Evolutionary conservation across 495 filamentous ascomycete genomes (phyloP).

Genomic region (Diplogelasinospora grovesii): DNA sequence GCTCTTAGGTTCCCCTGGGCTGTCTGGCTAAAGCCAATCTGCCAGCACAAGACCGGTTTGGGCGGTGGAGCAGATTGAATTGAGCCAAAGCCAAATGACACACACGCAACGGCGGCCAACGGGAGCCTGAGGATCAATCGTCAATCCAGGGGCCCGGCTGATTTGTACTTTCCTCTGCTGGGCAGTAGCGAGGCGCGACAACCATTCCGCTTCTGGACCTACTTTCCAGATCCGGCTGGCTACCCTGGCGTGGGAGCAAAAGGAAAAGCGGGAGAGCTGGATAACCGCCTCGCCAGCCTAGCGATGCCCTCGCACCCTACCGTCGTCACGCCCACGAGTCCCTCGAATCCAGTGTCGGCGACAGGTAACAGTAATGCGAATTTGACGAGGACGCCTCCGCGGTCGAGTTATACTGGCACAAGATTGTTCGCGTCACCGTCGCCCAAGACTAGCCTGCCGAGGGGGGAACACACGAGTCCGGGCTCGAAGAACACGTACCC

Average conservation of each 20-base stretch:
- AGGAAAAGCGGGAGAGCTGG: slow-evolving; percentile 5
- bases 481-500: slow-evolving; percentile 6
- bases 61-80: slow-evolving; percentile 11
- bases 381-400: slow-evolving; percentile 12
- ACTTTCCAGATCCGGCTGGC: slow-evolving; percentile 22
- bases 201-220: slow-evolving; percentile 23
- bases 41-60: not conserved
- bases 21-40: no score
- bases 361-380: slow-evolving; percentile 5
- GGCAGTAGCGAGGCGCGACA: slow-evolving; percentile 3
- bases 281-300: slow-evolving; percentile 5
- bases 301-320: slow-evolving; percentile 26
- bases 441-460: slow-evolving; percentile 1
- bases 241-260: slow-evolving; percentile 2
- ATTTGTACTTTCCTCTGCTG: slow-evolving; percentile 13
- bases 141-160: slow-evolving; percentile 13
- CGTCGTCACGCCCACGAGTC: slow-evolving; percentile 18
- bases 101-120: slow-evolving; percentile 11
- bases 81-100: slow-evolving; percentile 7
- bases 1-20: no score
- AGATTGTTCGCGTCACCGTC: slow-evolving; percentile 4
- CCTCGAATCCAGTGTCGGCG: slow-evolving; percentile 6
- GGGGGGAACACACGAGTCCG: slow-evolving; percentile 8
- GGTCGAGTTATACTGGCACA: slow-evolving; percentile 4
- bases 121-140: slow-evolving; percentile 13